Evolutionary conservation across 208 protist species (phyloP), one percentile per base, ranked within the genome.

Genomic region (Novymonas esmeraldas): DNA sequence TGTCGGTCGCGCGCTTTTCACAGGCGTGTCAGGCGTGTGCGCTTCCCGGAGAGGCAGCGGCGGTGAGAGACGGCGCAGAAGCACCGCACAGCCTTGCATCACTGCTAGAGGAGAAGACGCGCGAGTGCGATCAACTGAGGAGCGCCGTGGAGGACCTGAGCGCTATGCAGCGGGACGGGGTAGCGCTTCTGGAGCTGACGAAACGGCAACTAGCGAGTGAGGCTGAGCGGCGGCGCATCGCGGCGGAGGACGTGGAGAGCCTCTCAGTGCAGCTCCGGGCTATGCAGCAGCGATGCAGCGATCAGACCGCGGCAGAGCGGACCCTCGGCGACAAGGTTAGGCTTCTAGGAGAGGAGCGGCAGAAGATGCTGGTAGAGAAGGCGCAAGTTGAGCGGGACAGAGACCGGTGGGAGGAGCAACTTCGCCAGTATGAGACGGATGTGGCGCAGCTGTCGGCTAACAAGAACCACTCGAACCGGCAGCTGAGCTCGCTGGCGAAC

Each of bases 381-480:
- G 45, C 78, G 16, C 50, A 59, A 16, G 56, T 82, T 22, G 85
- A 90, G 59, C 80, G 72, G 9, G 84, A 93, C 39, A 73, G 77
- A 52, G 61, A 66, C n/a, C 63, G 48, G 0, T 82, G 81, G 76
- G 79, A 88, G 48, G 78, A 75, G 41, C 81, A 85, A 31, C 59
- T 91, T 11, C 76, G 78, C 24, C 82, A 92, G 59, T 90, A 87
- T 55, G 82, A 92, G 69, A 78, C 79, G 20, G 90, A 96, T 56
- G 80, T 96, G 24, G 75, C 85, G 26, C 81, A 90, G 56, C 79
- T 96, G 1, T 67, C 85, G 9, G 72, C 77, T 3, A 87, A 85
- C 26, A 91, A 94, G 67, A 94, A 93, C 55, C 82, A 86, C 41
- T 63, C 73, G 3, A 89, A 88, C 66, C 79, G 89, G 33, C 87